A percentile compares a stretch with the other conserved stretches of the same genome.
These are phyloP conservation scores for Pleurotus salmoneostramineus DNA, from an alignment of 768 basidiomycete genomes.

Conservation along the genomic window DNA sequence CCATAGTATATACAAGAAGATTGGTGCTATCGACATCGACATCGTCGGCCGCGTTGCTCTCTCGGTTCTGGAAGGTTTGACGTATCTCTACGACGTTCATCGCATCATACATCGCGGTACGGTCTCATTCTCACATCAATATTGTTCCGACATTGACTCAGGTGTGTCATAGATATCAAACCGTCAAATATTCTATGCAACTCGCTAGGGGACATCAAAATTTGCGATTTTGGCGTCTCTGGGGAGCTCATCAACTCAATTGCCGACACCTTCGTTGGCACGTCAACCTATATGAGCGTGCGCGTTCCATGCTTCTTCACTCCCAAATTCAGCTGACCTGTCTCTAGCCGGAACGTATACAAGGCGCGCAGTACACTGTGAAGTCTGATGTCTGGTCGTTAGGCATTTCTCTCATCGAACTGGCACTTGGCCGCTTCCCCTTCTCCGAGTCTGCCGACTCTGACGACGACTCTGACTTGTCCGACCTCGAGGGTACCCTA, in stretches of 20 bases:
- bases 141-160: constrained; percentile 11
- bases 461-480: constrained; percentile 61
- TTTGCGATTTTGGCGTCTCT: constrained; percentile 98
- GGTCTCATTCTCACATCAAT: constrained; percentile 15
- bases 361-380: constrained; percentile 96
- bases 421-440: constrained; percentile 95
- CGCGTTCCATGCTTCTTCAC: constrained; percentile 20
- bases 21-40: constrained; percentile 89
- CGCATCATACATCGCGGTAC: constrained; percentile 97
- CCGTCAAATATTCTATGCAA: constrained; percentile 97
- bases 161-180: constrained; percentile 79
- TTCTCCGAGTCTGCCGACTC: constrained; percentile 81
- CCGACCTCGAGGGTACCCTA: constrained; percentile 78
- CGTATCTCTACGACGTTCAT: constrained; percentile 96
- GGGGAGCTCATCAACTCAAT: constrained; percentile 99
- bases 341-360: constrained; percentile 93
- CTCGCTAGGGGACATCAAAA: constrained; percentile 94
- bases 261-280: constrained; percentile 98
- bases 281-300: constrained; percentile 99
- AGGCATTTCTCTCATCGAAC: constrained; percentile 94
- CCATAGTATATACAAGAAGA: constrained; percentile 94
- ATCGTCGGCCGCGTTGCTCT: constrained; percentile 93
- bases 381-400: constrained; percentile 99
- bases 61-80: constrained; percentile 91
- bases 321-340: background rate